Evolutionary conservation across 306 rosid species (phyloP), one percentile per base, ranked within the genome.

Genomic region (Pyrus betulifolia): DNA sequence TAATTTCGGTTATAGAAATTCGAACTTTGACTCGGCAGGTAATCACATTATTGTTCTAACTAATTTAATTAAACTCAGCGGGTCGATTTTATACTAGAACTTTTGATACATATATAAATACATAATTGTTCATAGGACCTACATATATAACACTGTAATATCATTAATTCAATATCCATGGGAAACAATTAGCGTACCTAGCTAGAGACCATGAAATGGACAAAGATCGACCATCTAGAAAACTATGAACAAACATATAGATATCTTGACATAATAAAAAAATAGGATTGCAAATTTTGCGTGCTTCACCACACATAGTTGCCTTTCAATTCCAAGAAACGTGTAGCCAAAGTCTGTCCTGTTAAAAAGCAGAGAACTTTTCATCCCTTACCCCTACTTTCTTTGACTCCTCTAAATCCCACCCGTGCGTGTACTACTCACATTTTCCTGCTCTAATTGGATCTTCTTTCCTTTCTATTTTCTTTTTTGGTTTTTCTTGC

Each of bases 311-410:
- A 86, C 88, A 76, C 58, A 63, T 80, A 4, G 8, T 84, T 85
- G 66, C 76, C 85, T 88, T 92, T 91, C 99, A 96, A 92, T 96
- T 82, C 99, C 99, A 83, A 92, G 88, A 91, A 91, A 88, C 79
- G 87, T 35, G 69, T 3, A 11, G 81, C 70, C 69, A 61, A 74
- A 45, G 72, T 76, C 81, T 84, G 90, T 91, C 97, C 81, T 79
- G 84, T 85, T 82, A 67, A 77, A 77, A 86, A 78, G 79, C 80
- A 88, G 69, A 74, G 90, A 90, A 91, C 98, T 89, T 88, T 77
- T 49, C 51, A 13, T 17, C 51, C 65, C 57, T 12, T 12, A 11
- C 25, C 15, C 54, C 58, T 40, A 44, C 28, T 57, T 30, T 66
- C 77, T 81, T 62, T 55, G 63, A 69, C 77, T 51, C 66, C 38